These are phyloP conservation scores for Anthoceros angustus DNA, from an alignment of 225 moss, liverwort and hornwort species.

Conservation along the genomic window DNA sequence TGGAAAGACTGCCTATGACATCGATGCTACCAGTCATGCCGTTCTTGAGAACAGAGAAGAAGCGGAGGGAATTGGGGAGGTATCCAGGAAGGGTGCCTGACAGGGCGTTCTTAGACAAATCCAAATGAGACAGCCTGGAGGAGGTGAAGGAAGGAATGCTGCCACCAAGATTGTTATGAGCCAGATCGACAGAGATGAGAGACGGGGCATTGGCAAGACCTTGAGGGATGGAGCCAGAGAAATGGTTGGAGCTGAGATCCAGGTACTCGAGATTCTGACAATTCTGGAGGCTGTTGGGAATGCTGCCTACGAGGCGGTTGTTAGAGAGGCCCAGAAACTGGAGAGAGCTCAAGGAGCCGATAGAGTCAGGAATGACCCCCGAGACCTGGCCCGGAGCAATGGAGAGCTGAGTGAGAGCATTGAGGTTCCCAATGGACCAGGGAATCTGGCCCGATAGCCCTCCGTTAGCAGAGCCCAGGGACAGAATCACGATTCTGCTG, in stretches of 20 bases:
- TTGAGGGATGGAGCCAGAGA: constrained; percentile 15
- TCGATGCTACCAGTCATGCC: constrained; percentile 14
- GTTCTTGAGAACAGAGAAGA: constrained; percentile 16
- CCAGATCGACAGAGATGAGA: constrained; percentile 3
- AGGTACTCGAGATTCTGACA: constrained; percentile 18
- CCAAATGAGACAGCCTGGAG: constrained; percentile 20
- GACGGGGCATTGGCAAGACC: constrained; percentile 12
- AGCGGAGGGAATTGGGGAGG: constrained; percentile 15
- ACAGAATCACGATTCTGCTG: constrained; percentile 15
- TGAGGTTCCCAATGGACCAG: constrained; percentile 19
- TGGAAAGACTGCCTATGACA: constrained; percentile 10
- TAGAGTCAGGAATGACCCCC: constrained; percentile 17
- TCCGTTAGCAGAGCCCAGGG: constrained; percentile 15
- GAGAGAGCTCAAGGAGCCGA: constrained; percentile 19
- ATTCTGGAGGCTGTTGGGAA: constrained; percentile 17
- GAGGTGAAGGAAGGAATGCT: constrained; percentile 14
- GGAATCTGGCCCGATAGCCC: constrained; percentile 21
- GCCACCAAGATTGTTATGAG: background rate
- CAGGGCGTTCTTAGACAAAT: constrained; percentile 17
- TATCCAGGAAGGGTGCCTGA: constrained; percentile 13
- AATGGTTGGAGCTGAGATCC: constrained; percentile 18
- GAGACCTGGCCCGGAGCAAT: constrained; percentile 22
- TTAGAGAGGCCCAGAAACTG: constrained; percentile 23
- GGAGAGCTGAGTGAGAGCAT: constrained; percentile 20
- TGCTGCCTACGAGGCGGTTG: constrained; percentile 16